Base-by-base conservation (phyloP, 768 basidiomycete genomes). In the Termitomyces sp. region DNA sequence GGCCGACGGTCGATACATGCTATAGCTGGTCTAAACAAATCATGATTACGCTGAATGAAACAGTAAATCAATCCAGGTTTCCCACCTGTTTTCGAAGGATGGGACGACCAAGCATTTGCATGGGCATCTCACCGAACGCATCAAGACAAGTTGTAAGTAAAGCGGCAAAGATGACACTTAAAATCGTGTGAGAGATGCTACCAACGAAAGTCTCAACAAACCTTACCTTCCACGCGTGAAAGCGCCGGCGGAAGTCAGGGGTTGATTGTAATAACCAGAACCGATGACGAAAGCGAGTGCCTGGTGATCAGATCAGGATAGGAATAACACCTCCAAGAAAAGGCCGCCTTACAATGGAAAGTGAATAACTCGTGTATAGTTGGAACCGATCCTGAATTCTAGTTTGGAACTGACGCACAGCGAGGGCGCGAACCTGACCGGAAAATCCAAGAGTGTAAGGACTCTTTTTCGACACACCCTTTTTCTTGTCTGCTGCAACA, bases 401-500 rank as follows among this genome's bases (percentile, higher is more conserved):
- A 68, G 82, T 81, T 61, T 83, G 82, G 74, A 94, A 89, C 70
- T 93, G 88, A 24, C 93, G 78, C 41, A 78, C 76, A 2, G 85
- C 80, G 61, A 94, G 74, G 1, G 88, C 85, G 43, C 77, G 72
- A 48, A 92, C 85, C 66, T 96, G 94, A 0, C 84, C 82, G 38
- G 70, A 69, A 72, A 91, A 91, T 8, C 89, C 85, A 45, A 93
- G 81, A 8, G 90, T 93, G 69, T 93, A 95, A 4, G 90, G 89
- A 59, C 86, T 89, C 71, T 86, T 84, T 68, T 83, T 83, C 1
- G 87, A 85, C 4, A 89, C 90, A 28, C 86, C 87, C 60, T 79
- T 80, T 69, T 87, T 85, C 76, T 94, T 94, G 67, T 92, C 88
- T 13, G 80, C 82, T 22, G 79, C 74, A 5, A 92, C 89, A 0